Base-by-base conservation (phyloP, 257 asterid genomes). In the Anisodus acutangulus region DNA sequence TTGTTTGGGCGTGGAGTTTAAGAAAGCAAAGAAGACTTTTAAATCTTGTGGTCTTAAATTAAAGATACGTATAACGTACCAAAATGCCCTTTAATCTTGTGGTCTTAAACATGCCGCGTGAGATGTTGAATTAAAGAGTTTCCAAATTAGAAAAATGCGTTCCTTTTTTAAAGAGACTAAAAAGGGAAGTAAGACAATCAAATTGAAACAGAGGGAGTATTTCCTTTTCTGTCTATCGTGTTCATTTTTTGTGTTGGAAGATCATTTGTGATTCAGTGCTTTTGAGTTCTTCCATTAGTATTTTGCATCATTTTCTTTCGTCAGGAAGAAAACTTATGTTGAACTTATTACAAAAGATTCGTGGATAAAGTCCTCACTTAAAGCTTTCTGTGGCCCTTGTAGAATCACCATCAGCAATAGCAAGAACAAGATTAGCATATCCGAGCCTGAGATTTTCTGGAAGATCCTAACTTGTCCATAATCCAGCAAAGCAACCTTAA, bases 381-480 rank as follows among this genome's bases (percentile, higher is more conserved):
- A 76, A 76, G 2, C 81, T 76, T 51, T 51, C 47, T 76, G 0
- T 51, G 8, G 47, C 81, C 81, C 1, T 76, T 13, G 45, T 76
- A 76, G 81, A 63, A 87, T 97, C 94, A 78, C 90, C 88, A 89
- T 97, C 98, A 31, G 97, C 98, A 78, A 95, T 86, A 71, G 99
- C 98, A 90, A 97, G 91, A 64, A 97, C 91, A 5, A 97, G 91
- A 87, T 91, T 90, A 84, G 98, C 99, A 90, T 93, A 97, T 84
- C 98, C 98, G 26, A 97, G 94, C 93, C 98, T 91, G 88, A 97
- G 86, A 86, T 83, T 81, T 55, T 97, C 93, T 63, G 98, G 99
- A 80, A 97, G 97, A 88, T 93, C 97, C 95, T 97, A 90, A 97
- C 99, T 97, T 97, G 99, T 87, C 99, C 98, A 8, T 95, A 97